Evolutionary conservation across 345 rosid species (phyloP).

Genomic region (Chamaenerion angustifolium): DNA sequence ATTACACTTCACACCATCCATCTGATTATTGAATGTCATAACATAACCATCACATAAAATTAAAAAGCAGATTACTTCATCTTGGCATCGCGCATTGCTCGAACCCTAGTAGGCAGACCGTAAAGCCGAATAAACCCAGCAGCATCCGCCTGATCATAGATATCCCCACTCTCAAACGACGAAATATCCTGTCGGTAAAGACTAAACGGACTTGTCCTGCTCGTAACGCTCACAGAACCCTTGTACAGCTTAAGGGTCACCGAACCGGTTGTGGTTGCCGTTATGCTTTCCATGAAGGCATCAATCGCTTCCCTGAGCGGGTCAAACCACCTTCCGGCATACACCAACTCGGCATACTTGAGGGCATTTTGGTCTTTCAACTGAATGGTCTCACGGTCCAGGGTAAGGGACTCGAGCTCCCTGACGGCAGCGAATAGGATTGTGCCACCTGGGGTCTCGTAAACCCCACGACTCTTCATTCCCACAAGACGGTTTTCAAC

Average conservation of each 20-base stretch:
- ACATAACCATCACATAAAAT: too few species aligned
- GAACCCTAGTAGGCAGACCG: too few species aligned
- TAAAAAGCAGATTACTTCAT: too few species aligned
- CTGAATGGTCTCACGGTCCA: conserved; percentile 74
- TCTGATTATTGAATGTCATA: too few species aligned
- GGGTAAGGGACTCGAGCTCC: conserved; percentile 74
- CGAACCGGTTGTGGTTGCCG: conserved; percentile 50
- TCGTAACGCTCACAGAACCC: conserved; percentile 18
- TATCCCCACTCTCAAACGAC: conserved; percentile 68
- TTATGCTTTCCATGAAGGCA: conserved; percentile 76
- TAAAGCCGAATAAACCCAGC: conserved; percentile 44
- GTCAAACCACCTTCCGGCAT: conserved; percentile 95
- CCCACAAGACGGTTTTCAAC: conserved; percentile 92
- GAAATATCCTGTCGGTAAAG: conserved; percentile 84
- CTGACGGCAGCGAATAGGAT: conserved; percentile 65
- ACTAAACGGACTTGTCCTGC: conserved; percentile 58
- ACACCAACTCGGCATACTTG: conserved; percentile 81
- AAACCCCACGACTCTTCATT: conserved; percentile 93
- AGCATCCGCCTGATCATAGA: conserved; percentile 86
- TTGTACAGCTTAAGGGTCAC: too few species aligned
- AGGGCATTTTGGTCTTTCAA: conserved; percentile 66
- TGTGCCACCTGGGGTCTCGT: conserved; percentile 96
- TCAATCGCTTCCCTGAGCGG: conserved; percentile 73
- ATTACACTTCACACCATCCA: too few species aligned
- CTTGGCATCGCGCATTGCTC: too few species aligned